Conservation (phyloP, 2,329 filamentous ascomycete genomes). For the Exophiala xenobiotica region DNA sequence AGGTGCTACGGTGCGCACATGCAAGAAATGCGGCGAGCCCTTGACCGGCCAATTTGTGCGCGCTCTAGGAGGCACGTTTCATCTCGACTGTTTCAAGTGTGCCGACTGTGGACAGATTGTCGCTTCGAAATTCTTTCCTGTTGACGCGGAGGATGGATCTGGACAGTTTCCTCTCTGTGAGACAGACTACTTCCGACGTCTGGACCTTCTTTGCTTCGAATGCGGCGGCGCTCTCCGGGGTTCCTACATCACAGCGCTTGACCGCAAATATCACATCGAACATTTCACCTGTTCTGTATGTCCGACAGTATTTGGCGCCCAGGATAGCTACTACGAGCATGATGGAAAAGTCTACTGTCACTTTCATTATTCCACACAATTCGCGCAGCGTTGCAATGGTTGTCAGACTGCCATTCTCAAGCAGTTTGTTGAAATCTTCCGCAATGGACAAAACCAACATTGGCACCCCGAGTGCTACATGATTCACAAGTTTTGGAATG, state of each 20-base stretch:
- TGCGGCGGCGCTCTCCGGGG: constrained; percentile 91
- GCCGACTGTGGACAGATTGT: constrained; percentile 95
- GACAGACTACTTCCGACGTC: constrained; percentile 91
- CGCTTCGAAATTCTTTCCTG: constrained; percentile 97
- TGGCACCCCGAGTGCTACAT: constrained; percentile 99
- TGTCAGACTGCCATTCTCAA: constrained; percentile 97
- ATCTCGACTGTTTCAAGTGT: constrained; percentile 97
- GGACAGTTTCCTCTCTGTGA: constrained; percentile 92
- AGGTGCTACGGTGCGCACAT: constrained; percentile 53
- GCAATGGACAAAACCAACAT: constrained; percentile 96
- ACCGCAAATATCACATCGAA: constrained; percentile 98
- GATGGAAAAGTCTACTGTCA: constrained; percentile 96
- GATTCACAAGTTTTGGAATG: constrained; percentile 99
- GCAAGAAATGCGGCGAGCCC: constrained; percentile 81
- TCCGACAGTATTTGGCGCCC: constrained; percentile 94
- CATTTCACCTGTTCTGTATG: constrained; percentile 98
- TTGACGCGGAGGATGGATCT: constrained; percentile 82
- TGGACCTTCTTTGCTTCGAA: constrained; percentile 86
- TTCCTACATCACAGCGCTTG: constrained; percentile 95
- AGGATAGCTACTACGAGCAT: constrained; percentile 98
- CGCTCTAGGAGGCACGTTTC: constrained; percentile 88
- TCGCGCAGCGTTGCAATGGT: constrained; percentile 92
- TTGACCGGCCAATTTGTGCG: constrained; percentile 95
- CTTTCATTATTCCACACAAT: constrained; percentile 97
- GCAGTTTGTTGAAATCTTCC: constrained; percentile 98